Evolutionary conservation across 2,329 filamentous ascomycete species (phyloP).

Genomic region (Fusarium sp.): DNA sequence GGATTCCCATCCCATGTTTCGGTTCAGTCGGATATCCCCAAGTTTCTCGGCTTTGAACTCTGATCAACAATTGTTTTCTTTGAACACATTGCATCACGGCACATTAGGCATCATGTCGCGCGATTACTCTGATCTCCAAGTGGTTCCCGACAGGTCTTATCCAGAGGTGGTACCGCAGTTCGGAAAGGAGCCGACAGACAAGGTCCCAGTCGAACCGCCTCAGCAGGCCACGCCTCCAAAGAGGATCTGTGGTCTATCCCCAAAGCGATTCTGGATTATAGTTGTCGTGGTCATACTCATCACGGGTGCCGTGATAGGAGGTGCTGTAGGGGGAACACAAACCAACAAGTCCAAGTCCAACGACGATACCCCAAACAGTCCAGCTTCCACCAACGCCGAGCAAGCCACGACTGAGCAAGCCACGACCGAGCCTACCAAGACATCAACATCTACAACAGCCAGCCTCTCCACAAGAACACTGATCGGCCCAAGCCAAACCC

Average conservation of each 20-base stretch:
- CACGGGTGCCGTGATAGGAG: background rate
- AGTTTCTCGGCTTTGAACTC: background rate
- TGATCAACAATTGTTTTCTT: background rate
- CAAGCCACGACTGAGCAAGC: background rate
- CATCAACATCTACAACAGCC: background rate
- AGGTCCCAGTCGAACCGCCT: background rate
- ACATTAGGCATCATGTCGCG: background rate
- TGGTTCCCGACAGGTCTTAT: background rate
- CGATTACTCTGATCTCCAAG: background rate
- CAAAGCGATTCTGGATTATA: background rate
- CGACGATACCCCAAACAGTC: background rate
- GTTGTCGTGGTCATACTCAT: background rate
- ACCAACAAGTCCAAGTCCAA: background rate
- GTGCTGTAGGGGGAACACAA: background rate
- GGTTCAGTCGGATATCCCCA: background rate
- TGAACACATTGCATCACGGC: background rate
- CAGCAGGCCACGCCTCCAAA: background rate
- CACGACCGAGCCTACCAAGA: background rate
- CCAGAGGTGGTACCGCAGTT: background rate
- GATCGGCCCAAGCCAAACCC: background rate
- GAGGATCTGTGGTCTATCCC: background rate
- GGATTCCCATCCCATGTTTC: background rate
- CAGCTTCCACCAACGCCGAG: background rate
- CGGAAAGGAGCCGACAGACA: background rate
- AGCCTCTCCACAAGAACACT: background rate